Evolutionary conservation across 139 green algal genomes (phyloP).

Genomic region (Chlorella sp.): DNA sequence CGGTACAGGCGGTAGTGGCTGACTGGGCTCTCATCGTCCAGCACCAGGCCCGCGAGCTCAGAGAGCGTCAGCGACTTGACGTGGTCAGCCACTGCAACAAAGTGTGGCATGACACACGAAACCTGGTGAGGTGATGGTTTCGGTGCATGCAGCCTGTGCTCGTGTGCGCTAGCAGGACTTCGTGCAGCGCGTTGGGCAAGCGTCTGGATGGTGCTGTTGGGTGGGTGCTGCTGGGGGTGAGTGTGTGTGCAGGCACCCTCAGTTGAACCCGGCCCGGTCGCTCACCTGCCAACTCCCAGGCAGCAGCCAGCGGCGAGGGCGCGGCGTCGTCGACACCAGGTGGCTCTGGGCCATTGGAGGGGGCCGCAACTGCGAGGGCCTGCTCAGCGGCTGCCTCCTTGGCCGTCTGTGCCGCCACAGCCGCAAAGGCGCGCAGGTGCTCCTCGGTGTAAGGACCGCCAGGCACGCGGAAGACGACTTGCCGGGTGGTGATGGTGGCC

Average conservation of each 20-base stretch:
- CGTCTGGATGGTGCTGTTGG: background rate
- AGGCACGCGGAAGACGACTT: conserved; percentile 2
- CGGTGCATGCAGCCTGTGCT: no score
- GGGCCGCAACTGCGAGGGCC: background rate
- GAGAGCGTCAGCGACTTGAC: conserved; percentile 16
- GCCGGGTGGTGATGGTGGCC: background rate
- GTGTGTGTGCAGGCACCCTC: background rate
- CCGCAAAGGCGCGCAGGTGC: background rate
- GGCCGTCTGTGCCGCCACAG: no score
- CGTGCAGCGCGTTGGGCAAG: background rate
- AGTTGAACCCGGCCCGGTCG: no score
- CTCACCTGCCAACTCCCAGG: conserved; percentile 24
- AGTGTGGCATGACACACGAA: background rate
- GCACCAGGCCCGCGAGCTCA: conserved; percentile 42
- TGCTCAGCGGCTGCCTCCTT: no score
- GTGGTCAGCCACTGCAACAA: conserved; percentile 6
- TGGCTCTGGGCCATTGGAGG: background rate
- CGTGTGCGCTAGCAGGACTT: no score
- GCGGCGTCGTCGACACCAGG: background rate
- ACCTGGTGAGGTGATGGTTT: no score
- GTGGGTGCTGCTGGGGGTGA: background rate
- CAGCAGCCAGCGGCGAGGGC: background rate
- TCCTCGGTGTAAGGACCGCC: background rate
- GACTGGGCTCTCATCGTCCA: conserved; percentile 11
- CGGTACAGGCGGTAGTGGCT: conserved; percentile 40